Evolutionary conservation across 495 filamentous ascomycete species (phyloP), one percentile per base, ranked within the genome.

Genomic region (Aspergillus ellipticus): DNA sequence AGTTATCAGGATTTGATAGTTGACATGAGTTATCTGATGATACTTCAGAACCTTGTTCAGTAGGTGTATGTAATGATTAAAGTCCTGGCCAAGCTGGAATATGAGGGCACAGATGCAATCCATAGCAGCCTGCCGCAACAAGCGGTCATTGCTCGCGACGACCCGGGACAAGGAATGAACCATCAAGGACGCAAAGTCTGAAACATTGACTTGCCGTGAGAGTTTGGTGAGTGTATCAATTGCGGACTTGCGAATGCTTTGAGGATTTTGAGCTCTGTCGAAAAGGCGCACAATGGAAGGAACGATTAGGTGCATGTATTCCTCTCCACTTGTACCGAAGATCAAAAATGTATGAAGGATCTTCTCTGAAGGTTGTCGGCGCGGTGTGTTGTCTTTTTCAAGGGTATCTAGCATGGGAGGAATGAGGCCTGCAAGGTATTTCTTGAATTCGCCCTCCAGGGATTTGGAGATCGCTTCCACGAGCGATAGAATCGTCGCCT

Each of bases 241-340:
- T 10, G 93, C 92, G 26, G 83, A 83, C 67, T 92, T 93, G 28
- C 92, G 87, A 39, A 95, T 80, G 55, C 84, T 83, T 9, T 80
- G 74, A 6, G 90, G 90, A 57, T 94, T 87, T 35, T 86, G 84
- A 17, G 84, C 81, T 56, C 88, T 92, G 62, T 97, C 90, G 64
- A 97, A 96, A 51, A 96, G 83, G 15, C 86, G 82, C 16, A 99
- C 90, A 56, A 99, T 88, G n/a, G 92, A 87, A 7, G 94, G 94
- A 33, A 99, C 92, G 60, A 99, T 97, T 26, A 99, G 79, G 70
- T 97, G 94, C 94, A 99, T 97, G 70, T 97, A 97, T 67, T 97
- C 93, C 67, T 97, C 94, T 15, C 86, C 88, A 64, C 91, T 96
- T 13, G 91, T 85, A n/a, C 95, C 94, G 68, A 99, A 97, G 0